phyloP scores from a whole-genome alignment of 805 yeast species.

The Starmerella tilneyi region DNA sequence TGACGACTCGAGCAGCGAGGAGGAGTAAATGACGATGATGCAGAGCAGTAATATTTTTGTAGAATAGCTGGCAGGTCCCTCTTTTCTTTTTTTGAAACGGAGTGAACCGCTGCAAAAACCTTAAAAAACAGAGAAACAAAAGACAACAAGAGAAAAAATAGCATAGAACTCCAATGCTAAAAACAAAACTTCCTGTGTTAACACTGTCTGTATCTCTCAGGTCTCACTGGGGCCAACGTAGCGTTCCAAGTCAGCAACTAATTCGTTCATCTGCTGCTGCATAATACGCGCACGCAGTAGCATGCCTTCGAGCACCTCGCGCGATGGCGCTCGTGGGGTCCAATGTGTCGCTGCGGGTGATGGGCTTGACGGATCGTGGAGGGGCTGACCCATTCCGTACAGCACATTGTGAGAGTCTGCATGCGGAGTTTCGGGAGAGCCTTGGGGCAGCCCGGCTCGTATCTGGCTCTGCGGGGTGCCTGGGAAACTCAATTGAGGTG shows the following conservation, averaged over 20 bases:
- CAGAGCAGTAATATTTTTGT: not conserved
- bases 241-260: slow-evolving; percentile 12
- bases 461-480: slow-evolving; percentile 17
- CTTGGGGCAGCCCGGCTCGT: not conserved
- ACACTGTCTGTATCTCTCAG: no score
- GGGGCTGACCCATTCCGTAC: slow-evolving; percentile 23
- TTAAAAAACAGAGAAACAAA: no score
- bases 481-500: slow-evolving; percentile 9
- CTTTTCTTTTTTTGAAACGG: not conserved
- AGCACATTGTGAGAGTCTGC: slow-evolving; percentile 7
- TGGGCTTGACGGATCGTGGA: slow-evolving; percentile 23
- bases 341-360: slow-evolving; percentile 8
- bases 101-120: no score
- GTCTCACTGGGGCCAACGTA: not conserved
- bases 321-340: slow-evolving; percentile 8
- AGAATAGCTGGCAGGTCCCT: not conserved
- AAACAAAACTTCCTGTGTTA: no score
- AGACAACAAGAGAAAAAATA: no score
- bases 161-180: no score
- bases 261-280: slow-evolving; percentile 15
- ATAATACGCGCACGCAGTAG: slow-evolving; percentile 13
- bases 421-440: slow-evolving; percentile 17
- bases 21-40: slow-evolving; percentile 31
- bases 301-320: slow-evolving; percentile 5
- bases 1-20: slow-evolving; percentile 30